Percentiles rank a stretch among this genome's conserved stretches.
Evolutionary conservation across 1,284 basidiomycete genomes (phyloP).

Genomic region (Sutorius eximius): DNA sequence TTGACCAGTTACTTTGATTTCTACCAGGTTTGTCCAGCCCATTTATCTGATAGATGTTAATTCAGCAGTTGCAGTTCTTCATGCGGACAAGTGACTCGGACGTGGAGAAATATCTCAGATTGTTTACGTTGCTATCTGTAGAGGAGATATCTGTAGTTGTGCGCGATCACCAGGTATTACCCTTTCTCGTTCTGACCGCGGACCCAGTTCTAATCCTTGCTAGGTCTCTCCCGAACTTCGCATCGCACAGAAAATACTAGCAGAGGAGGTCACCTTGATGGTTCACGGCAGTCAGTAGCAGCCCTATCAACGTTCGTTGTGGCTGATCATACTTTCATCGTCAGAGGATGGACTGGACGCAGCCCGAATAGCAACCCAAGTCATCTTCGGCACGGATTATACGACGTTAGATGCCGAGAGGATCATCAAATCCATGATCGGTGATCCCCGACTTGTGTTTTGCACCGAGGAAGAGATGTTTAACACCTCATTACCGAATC

Average conservation of each 20-base stretch:
- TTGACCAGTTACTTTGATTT: constrained; percentile 87
- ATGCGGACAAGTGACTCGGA: constrained; percentile 80
- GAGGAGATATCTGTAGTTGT: constrained; percentile 61
- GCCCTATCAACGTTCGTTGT: neutral
- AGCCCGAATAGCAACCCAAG: constrained; percentile 35
- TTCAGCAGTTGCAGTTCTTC: constrained; percentile 71
- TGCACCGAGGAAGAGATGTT: constrained; percentile 35
- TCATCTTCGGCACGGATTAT: constrained; percentile 36
- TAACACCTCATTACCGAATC: constrained; percentile 23
- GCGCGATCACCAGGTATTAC: constrained; percentile 53
- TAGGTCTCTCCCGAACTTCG: constrained; percentile 60
- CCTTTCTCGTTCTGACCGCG: neutral
- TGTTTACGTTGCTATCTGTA: constrained; percentile 80
- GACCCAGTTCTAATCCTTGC: constrained; percentile 5
- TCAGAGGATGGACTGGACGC: constrained; percentile 32
- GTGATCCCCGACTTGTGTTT: constrained; percentile 34
- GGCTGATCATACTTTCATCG: constrained; percentile 1
- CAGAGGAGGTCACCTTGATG: constrained; percentile 85
- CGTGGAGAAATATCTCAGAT: constrained; percentile 76
- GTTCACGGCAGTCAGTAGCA: constrained; percentile 69
- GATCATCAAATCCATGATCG: constrained; percentile 31
- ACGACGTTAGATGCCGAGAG: constrained; percentile 25
- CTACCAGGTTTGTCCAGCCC: constrained; percentile 68
- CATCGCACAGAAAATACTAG: constrained; percentile 76
- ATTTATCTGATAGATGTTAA: neutral